Conservation (phyloP, 305 asterid genomes). For the Petunia hybrid region DNA sequence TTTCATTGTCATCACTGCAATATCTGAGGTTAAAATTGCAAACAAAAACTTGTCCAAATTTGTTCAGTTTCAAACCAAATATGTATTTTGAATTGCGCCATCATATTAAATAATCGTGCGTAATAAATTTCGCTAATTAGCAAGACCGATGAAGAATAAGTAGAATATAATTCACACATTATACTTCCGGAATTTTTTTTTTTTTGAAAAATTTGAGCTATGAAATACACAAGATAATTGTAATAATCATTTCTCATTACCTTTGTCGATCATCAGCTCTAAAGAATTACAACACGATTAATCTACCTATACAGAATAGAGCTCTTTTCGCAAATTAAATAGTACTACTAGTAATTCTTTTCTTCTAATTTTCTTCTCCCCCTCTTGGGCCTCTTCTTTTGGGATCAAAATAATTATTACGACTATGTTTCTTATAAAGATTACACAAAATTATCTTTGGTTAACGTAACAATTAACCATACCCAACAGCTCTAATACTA, state of each 20-base stretch:
- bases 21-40: too few relatives aligned
- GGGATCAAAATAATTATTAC: background rate
- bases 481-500: background rate
- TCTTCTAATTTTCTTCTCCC: too few relatives aligned
- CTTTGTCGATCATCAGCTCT: background rate
- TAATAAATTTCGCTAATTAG: too few relatives aligned
- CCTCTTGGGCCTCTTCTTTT: background rate
- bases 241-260: background rate
- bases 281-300: slow-evolving; percentile 1
- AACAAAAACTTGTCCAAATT: too few relatives aligned
- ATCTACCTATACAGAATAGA: background rate
- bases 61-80: too few relatives aligned
- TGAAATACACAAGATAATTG: background rate
- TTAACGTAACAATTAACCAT: background rate
- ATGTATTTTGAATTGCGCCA: too few relatives aligned
- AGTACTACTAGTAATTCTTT: background rate
- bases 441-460: background rate
- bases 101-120: too few relatives aligned
- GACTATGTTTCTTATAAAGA: background rate
- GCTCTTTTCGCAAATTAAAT: background rate
- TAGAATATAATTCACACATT: too few relatives aligned
- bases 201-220: too few relatives aligned
- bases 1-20: too few relatives aligned
- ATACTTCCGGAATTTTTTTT: too few relatives aligned
- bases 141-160: too few relatives aligned